These are phyloP conservation scores for Bidens hawaiensis DNA, from an alignment of 140 eudicot genomes.

Conservation along the genomic window DNA sequence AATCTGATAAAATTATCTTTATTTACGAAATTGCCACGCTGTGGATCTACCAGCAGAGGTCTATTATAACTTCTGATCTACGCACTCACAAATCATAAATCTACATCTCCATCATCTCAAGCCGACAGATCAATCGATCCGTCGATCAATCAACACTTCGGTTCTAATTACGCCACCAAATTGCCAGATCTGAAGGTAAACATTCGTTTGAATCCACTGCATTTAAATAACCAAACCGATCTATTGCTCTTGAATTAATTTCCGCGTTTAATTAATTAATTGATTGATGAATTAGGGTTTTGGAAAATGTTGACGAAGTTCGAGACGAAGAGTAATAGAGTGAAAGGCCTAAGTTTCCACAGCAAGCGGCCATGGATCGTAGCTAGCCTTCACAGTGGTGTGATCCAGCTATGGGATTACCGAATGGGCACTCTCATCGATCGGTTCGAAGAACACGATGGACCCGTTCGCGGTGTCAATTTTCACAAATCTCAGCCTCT, in stretches of 20 bases:
- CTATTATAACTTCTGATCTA: constrained; percentile 20
- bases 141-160: not conserved
- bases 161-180: not conserved
- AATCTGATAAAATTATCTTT: too few species aligned
- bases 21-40: constrained; percentile 14
- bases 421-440: constrained; percentile 93
- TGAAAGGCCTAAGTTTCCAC: constrained; percentile 83
- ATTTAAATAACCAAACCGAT: too few species aligned
- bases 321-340: constrained; percentile 90
- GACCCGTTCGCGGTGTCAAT: constrained; percentile 91
- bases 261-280: not conserved
- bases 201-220: too few species aligned
- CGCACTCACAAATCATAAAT: constrained; percentile 6
- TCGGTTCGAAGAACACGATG: constrained; percentile 80
- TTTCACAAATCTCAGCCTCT: constrained; percentile 94
- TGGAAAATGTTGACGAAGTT: constrained; percentile 47
- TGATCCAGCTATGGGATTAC: constrained; percentile 93
- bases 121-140: not conserved
- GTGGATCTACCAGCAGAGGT: not conserved
- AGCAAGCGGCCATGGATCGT: constrained; percentile 91
- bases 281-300: constrained; percentile 12
- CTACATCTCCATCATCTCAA: constrained; percentile 5
- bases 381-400: constrained; percentile 90
- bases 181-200: constrained; percentile 28
- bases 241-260: constrained; percentile 3